These are phyloP conservation scores for Candida namnaoensis DNA, from an alignment of 805 yeast species.

Conservation along the genomic window DNA sequence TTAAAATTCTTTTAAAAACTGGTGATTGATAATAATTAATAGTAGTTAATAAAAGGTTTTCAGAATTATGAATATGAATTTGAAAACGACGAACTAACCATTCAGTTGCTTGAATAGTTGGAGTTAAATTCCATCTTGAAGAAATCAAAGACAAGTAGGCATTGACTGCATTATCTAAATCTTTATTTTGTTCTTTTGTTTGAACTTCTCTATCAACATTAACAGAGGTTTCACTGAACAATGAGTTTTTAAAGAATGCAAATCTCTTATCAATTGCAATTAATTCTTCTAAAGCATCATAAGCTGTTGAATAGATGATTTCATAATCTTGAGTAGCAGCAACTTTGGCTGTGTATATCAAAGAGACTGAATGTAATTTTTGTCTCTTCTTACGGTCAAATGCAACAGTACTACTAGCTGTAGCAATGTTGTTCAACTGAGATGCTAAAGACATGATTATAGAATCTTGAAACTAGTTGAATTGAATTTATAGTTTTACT, in stretches of 20 bases:
- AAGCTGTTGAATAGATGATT: constrained; percentile 58
- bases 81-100: constrained; percentile 93
- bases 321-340: constrained; percentile 96
- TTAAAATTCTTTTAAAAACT: constrained; percentile 66
- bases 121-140: constrained; percentile 66
- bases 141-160: constrained; percentile 68
- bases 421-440: constrained; percentile 68
- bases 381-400: constrained; percentile 82
- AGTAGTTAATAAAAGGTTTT: constrained; percentile 57
- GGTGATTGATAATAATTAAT: constrained; percentile 77
- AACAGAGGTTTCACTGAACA: constrained; percentile 80
- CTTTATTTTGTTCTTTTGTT: constrained; percentile 65
- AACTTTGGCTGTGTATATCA: constrained; percentile 73
- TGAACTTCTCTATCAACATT: constrained; percentile 77
- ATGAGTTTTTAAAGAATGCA: constrained; percentile 52
- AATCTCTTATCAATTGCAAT: constrained; percentile 70
- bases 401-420: constrained; percentile 60
- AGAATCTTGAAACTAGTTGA: not conserved
- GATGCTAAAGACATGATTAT: constrained; percentile 40
- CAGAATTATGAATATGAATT: constrained; percentile 74
- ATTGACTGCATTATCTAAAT: constrained; percentile 65
- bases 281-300: constrained; percentile 71
- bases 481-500: no score
- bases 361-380: constrained; percentile 80
- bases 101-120: constrained; percentile 78